These are phyloP conservation scores for Oenanthe javanica DNA, from an alignment of 140 eudicot species.

Conservation along the genomic window DNA sequence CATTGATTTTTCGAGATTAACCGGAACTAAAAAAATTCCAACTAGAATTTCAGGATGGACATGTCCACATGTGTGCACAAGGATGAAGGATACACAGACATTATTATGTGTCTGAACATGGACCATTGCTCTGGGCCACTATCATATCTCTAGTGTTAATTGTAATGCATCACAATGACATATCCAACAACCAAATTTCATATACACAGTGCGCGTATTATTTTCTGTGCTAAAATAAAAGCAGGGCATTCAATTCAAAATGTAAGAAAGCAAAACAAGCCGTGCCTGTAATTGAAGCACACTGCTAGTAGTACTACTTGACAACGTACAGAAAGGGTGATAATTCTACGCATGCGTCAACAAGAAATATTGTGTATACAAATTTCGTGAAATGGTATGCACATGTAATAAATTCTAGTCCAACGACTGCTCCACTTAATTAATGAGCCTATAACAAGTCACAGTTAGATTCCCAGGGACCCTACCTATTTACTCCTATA, in stretches of 20 bases:
- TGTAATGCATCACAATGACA: too few relatives aligned
- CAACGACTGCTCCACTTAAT: not conserved
- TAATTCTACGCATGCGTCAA: not conserved
- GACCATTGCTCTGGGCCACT: not conserved
- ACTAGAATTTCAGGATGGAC: not conserved
- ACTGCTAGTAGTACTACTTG: not conserved
- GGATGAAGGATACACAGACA: not conserved
- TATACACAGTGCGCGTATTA: too few relatives aligned
- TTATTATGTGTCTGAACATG: not conserved
- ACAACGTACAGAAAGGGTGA: not conserved
- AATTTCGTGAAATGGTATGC: constrained; percentile 6
- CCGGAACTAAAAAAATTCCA: not conserved
- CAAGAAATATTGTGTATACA: not conserved
- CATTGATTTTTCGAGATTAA: not conserved
- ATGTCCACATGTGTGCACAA: too few relatives aligned
- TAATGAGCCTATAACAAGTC: not conserved
- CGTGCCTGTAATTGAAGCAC: too few relatives aligned
- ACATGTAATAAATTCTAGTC: constrained; percentile 5
- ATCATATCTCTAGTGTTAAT: not conserved
- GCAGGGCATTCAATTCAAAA: not conserved
- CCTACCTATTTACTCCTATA: not conserved
- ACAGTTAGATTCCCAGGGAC: not conserved
- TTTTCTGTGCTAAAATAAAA: too few relatives aligned
- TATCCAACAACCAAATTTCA: too few relatives aligned
- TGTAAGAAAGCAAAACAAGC: not conserved